Evolutionary conservation across 108 stramenopile species (phyloP).

Genomic region (Cyclostephanos tholiformis): DNA sequence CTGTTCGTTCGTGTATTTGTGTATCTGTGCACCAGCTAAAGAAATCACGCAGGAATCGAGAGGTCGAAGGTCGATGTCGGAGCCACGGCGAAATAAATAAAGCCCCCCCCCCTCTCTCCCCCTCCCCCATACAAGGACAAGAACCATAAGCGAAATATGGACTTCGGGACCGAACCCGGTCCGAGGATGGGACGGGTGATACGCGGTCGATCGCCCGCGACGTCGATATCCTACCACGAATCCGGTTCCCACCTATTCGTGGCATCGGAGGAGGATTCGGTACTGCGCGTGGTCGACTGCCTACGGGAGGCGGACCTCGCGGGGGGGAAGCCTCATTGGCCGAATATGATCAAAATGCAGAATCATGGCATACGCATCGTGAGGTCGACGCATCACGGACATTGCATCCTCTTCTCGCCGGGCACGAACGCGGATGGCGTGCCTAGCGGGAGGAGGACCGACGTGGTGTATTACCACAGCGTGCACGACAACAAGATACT

Average conservation of each 20-base stretch:
- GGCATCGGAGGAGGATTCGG: slow-evolving; percentile 64
- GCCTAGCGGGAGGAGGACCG: slow-evolving; percentile 32
- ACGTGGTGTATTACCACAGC: slow-evolving; percentile 64
- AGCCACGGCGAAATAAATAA: no score
- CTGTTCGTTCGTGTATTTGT: no score
- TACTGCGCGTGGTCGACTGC: slow-evolving; percentile 66
- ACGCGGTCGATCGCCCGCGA: slow-evolving; percentile 52
- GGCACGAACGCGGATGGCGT: no score
- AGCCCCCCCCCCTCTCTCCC: no score
- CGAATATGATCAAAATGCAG: slow-evolving; percentile 59
- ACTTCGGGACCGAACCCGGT: slow-evolving; percentile 63
- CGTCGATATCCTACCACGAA: slow-evolving; percentile 69
- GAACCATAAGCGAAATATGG: no score
- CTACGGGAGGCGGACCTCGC: slow-evolving; percentile 48
- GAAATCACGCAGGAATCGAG: no score
- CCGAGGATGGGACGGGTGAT: slow-evolving; percentile 69
- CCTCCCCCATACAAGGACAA: no score
- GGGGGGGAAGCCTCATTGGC: no score
- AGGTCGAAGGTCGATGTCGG: no score
- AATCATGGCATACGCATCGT: slow-evolving; percentile 62
- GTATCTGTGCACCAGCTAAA: no score
- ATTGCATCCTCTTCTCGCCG: slow-evolving; percentile 67
- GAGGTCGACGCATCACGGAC: slow-evolving; percentile 66
- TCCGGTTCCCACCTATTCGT: slow-evolving; percentile 76
- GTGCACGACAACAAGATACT: slow-evolving; percentile 84